Evolutionary conservation across 2,329 filamentous ascomycete species (phyloP), one percentile per base, ranked within the genome.

Genomic region (Cordyceps farinosa): DNA sequence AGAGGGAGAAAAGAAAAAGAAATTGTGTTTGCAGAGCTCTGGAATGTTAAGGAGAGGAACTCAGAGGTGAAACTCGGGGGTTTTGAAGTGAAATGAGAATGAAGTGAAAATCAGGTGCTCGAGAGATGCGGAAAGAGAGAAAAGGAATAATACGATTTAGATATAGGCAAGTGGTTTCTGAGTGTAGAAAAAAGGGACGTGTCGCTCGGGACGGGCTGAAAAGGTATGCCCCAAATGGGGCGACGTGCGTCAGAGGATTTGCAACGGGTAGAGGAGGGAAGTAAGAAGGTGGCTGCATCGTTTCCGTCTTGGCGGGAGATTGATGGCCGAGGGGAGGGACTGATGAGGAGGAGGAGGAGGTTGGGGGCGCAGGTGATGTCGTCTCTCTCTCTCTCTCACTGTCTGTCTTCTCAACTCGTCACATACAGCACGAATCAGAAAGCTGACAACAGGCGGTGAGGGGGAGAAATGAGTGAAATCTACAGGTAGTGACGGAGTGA

Each of bases 21-120:
- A 9, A 32, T 30, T 27, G 3, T 22, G 32, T 27, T 40, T 29
- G 30, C 29, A 60, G 32, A 47, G 34, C 48, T 61, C 58, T 61
- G 58, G 58, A 54, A 61, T 9, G 36, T 54, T 3, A 61, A 61
- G 3, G 58, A 61, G 58, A 61, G 58, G 42, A 22, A 22, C 48
- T 53, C 58, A 61, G 58, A 61, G 50, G 36, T 52, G 34, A 50
- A 27, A 51, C 44, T 47, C 17, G n/a, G 34, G 34, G 48, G 22
- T 22, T 22, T 32, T 11, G 9, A 51, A 51, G 22, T n/a, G 29
- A 38, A 11, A 17, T 3, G 13, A 45, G 44, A 27, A 9, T 8
- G 22, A 30, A 56, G 38, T 45, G 54, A 48, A 38, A 11, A 29
- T 7, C 17, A 60, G n/a, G 44, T 47, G 34, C 13, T 29, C 22